phyloP scores from a whole-genome alignment of 2,329 filamentous ascomycete genomes.

The Pseudocercospora eumusae region DNA sequence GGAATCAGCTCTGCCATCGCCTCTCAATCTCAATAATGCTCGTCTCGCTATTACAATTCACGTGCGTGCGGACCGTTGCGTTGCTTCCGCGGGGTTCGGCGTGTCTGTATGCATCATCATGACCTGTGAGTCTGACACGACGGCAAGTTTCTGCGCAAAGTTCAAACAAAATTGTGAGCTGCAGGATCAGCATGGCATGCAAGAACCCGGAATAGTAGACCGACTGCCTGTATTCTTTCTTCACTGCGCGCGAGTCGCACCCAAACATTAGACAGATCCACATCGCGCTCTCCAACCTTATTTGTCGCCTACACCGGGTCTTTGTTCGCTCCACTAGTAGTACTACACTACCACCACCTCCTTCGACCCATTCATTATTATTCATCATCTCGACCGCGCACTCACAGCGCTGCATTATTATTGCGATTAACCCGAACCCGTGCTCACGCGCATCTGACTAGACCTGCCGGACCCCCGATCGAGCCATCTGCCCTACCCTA shows the following conservation, averaged over 20 bases:
- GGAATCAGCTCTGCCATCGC: not conserved
- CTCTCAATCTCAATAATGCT: not conserved
- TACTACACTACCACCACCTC: no score
- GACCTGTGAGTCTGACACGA: not conserved
- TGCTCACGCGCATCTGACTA: constrained; percentile 2
- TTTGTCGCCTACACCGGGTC: not conserved
- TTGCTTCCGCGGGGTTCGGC: not conserved
- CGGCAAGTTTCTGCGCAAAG: not conserved
- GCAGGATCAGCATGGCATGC: not conserved
- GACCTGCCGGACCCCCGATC: not conserved
- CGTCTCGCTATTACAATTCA: not conserved
- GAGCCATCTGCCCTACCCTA: not conserved
- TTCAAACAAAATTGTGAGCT: not conserved
- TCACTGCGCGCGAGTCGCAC: not conserved
- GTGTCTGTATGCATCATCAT: constrained; percentile 8
- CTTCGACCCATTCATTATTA: not conserved
- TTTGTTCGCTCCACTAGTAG: not conserved
- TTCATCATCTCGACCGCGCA: not conserved
- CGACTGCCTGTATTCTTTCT: not conserved
- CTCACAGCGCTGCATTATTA: no score
- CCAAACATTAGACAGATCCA: not conserved
- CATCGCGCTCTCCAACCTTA: not conserved
- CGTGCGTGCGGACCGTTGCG: not conserved
- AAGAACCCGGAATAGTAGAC: no score
- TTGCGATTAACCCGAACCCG: no score